These are phyloP conservation scores for Penicillium sp. DNA, from an alignment of 2,329 filamentous ascomycete species.

Conservation along the genomic window DNA sequence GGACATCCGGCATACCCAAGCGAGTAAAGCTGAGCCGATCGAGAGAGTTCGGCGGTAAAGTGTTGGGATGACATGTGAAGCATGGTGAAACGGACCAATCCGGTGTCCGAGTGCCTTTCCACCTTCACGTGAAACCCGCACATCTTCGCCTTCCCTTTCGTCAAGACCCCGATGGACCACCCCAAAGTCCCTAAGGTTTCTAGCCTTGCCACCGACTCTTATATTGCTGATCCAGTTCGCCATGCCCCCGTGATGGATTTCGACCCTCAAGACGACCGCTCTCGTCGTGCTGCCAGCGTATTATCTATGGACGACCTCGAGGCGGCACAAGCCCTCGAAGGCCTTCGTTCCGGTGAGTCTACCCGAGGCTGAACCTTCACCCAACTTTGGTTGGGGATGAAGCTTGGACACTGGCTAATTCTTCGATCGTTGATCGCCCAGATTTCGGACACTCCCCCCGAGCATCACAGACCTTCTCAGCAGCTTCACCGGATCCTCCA, in stretches of 20 bases:
- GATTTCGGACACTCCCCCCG: conserved; percentile 67
- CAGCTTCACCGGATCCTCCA: conserved; percentile 38
- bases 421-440: conserved; percentile 28
- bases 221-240: neutral
- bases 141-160: neutral
- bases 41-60: neutral
- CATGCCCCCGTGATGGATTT: conserved; percentile 39
- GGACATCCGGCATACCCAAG: neutral
- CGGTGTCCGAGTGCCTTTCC: neutral
- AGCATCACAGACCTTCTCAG: conserved; percentile 37
- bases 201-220: neutral
- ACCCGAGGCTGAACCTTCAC: neutral
- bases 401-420: conserved; percentile 9
- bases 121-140: conserved; percentile 7
- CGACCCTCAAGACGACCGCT: conserved; percentile 41
- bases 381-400: neutral
- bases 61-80: neutral
- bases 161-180: conserved; percentile 1
- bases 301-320: conserved; percentile 51
- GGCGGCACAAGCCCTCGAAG: conserved; percentile 73
- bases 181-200: neutral
- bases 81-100: neutral
- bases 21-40: conserved; percentile 22
- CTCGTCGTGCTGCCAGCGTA: conserved; percentile 45
- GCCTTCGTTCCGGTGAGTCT: conserved; percentile 68